These are phyloP conservation scores for Hanseniaspora pseudoguilliermondii DNA, from an alignment of 805 yeast genomes.

Conservation along the genomic window DNA sequence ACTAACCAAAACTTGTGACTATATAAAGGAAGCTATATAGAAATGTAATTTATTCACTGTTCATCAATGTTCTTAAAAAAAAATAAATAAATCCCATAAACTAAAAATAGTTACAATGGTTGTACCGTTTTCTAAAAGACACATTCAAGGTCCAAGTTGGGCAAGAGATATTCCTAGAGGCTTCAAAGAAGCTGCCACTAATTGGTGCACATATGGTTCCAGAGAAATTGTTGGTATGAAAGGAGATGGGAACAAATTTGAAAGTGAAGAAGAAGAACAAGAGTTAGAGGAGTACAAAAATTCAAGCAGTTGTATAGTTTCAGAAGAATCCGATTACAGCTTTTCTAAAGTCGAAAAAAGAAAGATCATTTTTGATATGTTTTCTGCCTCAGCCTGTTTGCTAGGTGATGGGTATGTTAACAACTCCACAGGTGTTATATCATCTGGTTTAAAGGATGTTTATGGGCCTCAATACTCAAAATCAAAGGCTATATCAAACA, in stretches of 20 bases:
- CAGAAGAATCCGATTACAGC: not conserved
- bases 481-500: slow-evolving; percentile 64
- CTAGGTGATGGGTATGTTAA: slow-evolving; percentile 90
- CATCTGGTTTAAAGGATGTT: slow-evolving; percentile 56
- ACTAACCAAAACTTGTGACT: too few species aligned
- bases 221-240: not conserved
- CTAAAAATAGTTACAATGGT: not conserved
- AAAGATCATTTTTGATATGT: slow-evolving; percentile 6
- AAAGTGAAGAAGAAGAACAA: not conserved
- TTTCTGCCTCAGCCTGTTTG: slow-evolving; percentile 24
- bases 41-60: too few species aligned
- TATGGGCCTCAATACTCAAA: slow-evolving; percentile 52
- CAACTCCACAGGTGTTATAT: slow-evolving; percentile 67
- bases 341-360: slow-evolving; percentile 1
- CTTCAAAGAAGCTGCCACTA: not conserved
- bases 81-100: too few species aligned
- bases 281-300: not conserved
- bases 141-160: not conserved
- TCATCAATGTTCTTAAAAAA: too few species aligned
- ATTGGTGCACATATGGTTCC: not conserved
- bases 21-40: too few species aligned
- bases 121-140: not conserved
- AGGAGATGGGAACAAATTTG: not conserved
- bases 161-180: slow-evolving; percentile 1
- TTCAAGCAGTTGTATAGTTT: not conserved